Base-by-base conservation (phyloP, 257 asterid genomes). In the Linderniella brevidens region DNA sequence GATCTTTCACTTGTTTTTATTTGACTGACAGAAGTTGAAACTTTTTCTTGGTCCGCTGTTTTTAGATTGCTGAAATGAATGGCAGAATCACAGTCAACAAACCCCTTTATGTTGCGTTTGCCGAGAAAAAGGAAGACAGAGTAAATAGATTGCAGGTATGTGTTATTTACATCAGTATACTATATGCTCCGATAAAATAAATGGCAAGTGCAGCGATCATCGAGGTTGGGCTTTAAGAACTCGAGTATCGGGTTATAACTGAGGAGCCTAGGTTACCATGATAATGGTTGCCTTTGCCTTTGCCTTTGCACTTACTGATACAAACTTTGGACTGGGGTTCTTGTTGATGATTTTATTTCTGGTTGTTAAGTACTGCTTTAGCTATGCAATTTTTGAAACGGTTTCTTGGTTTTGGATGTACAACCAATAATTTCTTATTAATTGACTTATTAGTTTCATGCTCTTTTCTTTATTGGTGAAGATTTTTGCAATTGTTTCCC, bases 61-160 rank as follows among this genome's bases (percentile, higher is more conserved):
- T 38, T 8, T 50, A 75, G 84, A 71, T 76, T 51, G 13, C 76
- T 18, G 85, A 69, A 63, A 67, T 69, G 80, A 76, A 64, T 53
- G 85, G 85, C 35, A 76, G 60, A 48, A 64, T 72, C 73, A 40
- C 69, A 17, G 45, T 59, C 13, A 70, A 65, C 64, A 76, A 76
- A 60, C 85, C 80, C 1, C 75, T 76, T 16, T 76, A 76, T 52
- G 85, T 76, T 17, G 80, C 85, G 0, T 57, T 66, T 47, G 85
- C 85, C 13, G 75, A 76, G 69, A 52, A 78, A 29, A 72, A 76
- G 59, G 85, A 76, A 56, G 85, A 69, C 40, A 61, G 85, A 44
- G 58, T 61, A 36, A 77, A 77, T 20, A 57, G 65, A 50, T 58
- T 76, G 57, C 80, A 72, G 75, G 85, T 76, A 40, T 18, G 10